Evolutionary conservation across 2,329 filamentous ascomycete genomes (phyloP).

Genomic region (Alternaria solani): DNA sequence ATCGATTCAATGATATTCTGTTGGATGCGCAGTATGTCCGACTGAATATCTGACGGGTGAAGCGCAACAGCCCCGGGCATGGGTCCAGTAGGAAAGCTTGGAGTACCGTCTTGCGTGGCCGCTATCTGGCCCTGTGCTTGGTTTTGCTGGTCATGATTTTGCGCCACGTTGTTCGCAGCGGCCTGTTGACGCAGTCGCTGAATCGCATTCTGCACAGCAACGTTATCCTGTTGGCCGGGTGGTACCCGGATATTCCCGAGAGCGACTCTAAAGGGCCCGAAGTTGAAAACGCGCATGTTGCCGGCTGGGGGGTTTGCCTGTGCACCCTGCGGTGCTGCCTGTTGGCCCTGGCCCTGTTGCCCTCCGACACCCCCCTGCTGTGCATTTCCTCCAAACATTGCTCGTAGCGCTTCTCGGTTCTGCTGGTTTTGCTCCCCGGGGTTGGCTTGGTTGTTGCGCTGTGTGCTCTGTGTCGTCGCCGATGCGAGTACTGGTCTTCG

Average conservation of each 20-base stretch:
- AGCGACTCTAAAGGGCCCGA: slow-evolving; percentile 47
- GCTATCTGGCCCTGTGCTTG: slow-evolving; percentile 20
- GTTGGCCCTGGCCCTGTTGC: slow-evolving; percentile 26
- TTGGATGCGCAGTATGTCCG: slow-evolving; percentile 48
- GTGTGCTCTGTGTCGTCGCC: slow-evolving; percentile 36
- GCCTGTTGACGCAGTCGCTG: slow-evolving; percentile 36
- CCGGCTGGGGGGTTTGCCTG: slow-evolving; percentile 36
- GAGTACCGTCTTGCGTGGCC: slow-evolving; percentile 15
- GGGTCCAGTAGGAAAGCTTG: slow-evolving; percentile 21
- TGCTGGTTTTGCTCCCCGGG: slow-evolving; percentile 29
- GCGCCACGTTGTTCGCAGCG: slow-evolving; percentile 34
- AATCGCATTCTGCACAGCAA: slow-evolving; percentile 32
- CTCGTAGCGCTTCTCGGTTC: slow-evolving; percentile 29
- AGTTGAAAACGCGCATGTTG: slow-evolving; percentile 49
- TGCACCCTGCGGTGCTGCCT: slow-evolving; percentile 24
- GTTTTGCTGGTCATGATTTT: slow-evolving; percentile 28
- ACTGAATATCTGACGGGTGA: slow-evolving; percentile 46
- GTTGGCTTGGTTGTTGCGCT: slow-evolving; percentile 38
- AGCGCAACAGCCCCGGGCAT: slow-evolving; percentile 33
- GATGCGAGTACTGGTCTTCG: slow-evolving; percentile 75
- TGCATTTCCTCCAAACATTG: slow-evolving; percentile 28
- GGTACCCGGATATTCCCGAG: slow-evolving; percentile 47
- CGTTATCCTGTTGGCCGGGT: slow-evolving; percentile 35
- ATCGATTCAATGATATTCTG: slow-evolving; percentile 50
- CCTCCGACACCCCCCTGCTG: slow-evolving; percentile 26